Conservation (phyloP, 805 yeast species). For the Saturnispora sanitii region DNA sequence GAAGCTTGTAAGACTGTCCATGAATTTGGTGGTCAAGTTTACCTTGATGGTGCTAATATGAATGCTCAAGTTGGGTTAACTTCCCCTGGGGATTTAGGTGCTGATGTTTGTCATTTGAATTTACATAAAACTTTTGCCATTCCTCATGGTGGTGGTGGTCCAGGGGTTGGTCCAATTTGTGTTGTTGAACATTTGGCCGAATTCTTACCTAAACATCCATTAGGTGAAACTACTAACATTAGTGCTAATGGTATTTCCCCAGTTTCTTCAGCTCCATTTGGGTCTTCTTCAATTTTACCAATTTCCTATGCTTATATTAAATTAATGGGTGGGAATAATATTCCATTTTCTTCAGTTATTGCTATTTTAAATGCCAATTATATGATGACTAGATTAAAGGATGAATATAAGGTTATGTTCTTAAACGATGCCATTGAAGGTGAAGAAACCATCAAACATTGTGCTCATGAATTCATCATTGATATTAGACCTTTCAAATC, state of each 20-base stretch:
- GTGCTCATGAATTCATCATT: conserved; percentile 95
- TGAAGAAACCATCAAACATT: conserved; percentile 42
- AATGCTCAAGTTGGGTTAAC: conserved; percentile 97
- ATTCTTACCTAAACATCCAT: conserved; percentile 72
- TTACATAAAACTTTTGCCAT: conserved; percentile 96
- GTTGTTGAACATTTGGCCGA: conserved; percentile 73
- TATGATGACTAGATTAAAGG: conserved; percentile 71
- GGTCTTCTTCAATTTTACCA: conserved; percentile 88
- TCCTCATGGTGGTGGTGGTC: conserved; percentile 99
- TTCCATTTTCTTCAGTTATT: conserved; percentile 77
- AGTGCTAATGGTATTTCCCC: conserved; percentile 49
- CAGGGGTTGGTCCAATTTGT: conserved; percentile 98
- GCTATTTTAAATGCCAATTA: conserved; percentile 95
- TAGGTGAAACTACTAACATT: conserved; percentile 41
- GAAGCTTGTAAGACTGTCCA: conserved; percentile 83
- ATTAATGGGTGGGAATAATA: conserved; percentile 78
- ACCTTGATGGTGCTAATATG: conserved; percentile 98
- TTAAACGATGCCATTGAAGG: conserved; percentile 33
- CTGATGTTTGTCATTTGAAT: conserved; percentile 96
- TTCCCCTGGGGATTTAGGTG: conserved; percentile 95
- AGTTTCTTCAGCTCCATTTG: conserved; percentile 90
- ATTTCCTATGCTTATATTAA: conserved; percentile 93
- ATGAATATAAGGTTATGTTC: conserved; percentile 68
- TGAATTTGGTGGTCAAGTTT: conserved; percentile 84
- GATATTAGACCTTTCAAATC: conserved; percentile 81